These are phyloP conservation scores for Monosporozyma solicola DNA, from an alignment of 805 yeast species.

Conservation along the genomic window DNA sequence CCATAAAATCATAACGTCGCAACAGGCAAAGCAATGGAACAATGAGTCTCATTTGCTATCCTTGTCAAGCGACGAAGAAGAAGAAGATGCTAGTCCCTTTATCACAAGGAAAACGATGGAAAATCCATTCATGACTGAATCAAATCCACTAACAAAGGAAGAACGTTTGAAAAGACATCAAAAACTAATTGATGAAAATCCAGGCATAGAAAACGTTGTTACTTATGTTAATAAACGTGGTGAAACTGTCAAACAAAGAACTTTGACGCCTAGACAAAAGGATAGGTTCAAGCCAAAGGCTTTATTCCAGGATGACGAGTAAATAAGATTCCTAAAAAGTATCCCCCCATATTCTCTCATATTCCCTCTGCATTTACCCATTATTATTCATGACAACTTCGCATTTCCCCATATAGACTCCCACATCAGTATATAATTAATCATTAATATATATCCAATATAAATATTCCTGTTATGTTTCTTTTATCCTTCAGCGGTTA, in stretches of 20 bases:
- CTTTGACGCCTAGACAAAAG: constrained; percentile 15
- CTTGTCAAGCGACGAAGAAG: constrained; percentile 2
- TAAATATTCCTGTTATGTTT: not conserved
- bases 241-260: constrained; percentile 20
- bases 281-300: constrained; percentile 24
- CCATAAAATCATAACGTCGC: constrained; percentile 27
- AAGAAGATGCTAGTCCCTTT: constrained; percentile 18
- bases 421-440: not conserved
- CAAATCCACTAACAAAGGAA: constrained; percentile 4
- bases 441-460: not conserved
- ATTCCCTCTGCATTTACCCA: not conserved
- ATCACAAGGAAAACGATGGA: constrained; percentile 10
- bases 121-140: constrained; percentile 15
- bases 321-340: not conserved
- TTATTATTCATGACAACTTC: not conserved
- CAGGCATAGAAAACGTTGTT: constrained; percentile 17
- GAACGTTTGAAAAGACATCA: constrained; percentile 10
- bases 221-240: constrained; percentile 32
- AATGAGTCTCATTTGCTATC: constrained; percentile 12
- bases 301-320: constrained; percentile 14
- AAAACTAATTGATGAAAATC: constrained; percentile 12
- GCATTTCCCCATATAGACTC: not conserved
- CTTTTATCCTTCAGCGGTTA: not conserved
- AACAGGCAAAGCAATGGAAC: constrained; percentile 30
- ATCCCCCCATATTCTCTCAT: not conserved